Percentiles rank a stretch among this genome's conserved stretches.
phyloP scores from a whole-genome alignment of 176 grass and related monocot genomes.

The Bothriochloa decipiens region DNA sequence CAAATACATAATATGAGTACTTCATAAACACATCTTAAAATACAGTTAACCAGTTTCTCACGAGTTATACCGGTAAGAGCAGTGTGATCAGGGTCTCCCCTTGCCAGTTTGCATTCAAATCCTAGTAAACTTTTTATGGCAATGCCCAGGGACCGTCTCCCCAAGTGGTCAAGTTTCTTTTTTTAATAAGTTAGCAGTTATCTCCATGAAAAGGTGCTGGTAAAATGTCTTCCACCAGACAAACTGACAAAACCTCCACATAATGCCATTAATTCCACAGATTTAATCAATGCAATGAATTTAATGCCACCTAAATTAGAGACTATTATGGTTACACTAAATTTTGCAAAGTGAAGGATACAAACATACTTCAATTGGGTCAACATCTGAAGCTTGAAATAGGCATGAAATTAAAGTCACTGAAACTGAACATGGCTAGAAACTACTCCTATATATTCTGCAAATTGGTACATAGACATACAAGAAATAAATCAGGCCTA shows the following conservation, averaged over 20 bases:
- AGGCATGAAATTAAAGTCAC: constrained; percentile 41
- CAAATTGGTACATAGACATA: constrained; percentile 46
- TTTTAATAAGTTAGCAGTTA: not conserved
- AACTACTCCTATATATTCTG: constrained; percentile 45
- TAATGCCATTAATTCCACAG: not conserved
- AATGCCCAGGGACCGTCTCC: not conserved
- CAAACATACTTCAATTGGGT: constrained; percentile 28
- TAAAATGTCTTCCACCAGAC: constrained; percentile 11
- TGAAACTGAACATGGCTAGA: constrained; percentile 43
- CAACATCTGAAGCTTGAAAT: constrained; percentile 28
- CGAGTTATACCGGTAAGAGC: not conserved
- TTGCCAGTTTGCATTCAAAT: not conserved
- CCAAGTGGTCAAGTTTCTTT: not conserved
- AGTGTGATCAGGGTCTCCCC: not conserved
- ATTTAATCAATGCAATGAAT: constrained; percentile 35
- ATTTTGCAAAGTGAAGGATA: constrained; percentile 46
- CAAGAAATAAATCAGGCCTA: constrained; percentile 40
- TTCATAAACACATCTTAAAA: not conserved
- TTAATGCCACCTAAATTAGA: constrained; percentile 58
- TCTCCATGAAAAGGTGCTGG: not conserved
- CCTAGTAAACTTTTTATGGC: not conserved
- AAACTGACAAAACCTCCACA: constrained; percentile 36
- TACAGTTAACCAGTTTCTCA: not conserved
- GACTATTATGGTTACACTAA: constrained; percentile 41
- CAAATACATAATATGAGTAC: not conserved